Evolutionary conservation across 73 alveolate genomes (phyloP).

Genomic region (Paramecium primaurelia): DNA sequence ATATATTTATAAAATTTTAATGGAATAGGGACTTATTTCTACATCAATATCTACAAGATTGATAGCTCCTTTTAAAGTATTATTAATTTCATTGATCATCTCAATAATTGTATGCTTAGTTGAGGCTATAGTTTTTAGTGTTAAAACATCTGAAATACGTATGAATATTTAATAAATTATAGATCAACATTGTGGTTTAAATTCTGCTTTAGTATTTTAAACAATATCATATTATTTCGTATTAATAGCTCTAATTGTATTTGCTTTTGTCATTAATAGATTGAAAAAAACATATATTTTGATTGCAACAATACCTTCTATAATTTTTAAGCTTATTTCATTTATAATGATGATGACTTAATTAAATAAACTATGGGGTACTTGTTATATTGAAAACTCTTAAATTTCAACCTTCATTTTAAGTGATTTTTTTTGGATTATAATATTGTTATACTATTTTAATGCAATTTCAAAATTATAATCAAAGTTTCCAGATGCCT

Average conservation of each 20-base stretch:
- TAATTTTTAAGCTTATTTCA: neutral
- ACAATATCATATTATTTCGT: neutral
- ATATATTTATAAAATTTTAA: neutral
- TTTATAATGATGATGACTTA: slow-evolving; percentile 2
- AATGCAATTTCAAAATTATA: neutral
- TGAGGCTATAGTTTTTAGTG: neutral
- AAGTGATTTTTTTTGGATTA: neutral
- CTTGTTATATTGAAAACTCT: neutral
- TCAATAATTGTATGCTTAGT: neutral
- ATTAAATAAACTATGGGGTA: neutral
- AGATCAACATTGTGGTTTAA: neutral
- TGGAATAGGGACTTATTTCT: neutral
- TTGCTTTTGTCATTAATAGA: neutral
- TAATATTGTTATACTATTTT: neutral
- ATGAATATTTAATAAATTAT: neutral
- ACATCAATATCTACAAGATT: neutral
- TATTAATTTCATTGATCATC: neutral
- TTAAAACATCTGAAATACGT: neutral
- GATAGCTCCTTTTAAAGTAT: neutral
- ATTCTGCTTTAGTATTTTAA: neutral
- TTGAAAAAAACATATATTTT: neutral
- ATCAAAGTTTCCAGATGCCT: neutral
- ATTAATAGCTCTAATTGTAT: neutral
- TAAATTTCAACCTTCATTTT: neutral
- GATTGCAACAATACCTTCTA: neutral